Base-by-base conservation (phyloP, 176 grass and related monocot genomes). In the Carex myosuroides region DNA sequence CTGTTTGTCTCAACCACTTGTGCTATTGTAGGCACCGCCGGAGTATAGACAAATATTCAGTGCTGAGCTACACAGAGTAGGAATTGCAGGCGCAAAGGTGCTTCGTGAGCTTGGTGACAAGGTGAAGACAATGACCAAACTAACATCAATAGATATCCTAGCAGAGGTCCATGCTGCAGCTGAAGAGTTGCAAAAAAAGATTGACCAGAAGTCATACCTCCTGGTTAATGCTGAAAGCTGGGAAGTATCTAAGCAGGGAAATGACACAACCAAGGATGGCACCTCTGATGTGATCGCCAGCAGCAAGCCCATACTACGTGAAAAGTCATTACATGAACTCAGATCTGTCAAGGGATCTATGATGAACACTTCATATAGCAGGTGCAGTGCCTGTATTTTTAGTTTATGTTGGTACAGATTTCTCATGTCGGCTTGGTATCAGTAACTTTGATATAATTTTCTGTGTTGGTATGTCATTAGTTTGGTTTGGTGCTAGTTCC, bases 151-250 rank as follows among this genome's bases (percentile, higher is more conserved):
- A 7, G 86, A 92, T 73, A 87, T 97, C 75, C 95, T 97, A 1
- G 77, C 81, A 29, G 88, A 88, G 82, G 92, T 94, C 54, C 90
- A 90, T 78, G 81, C 85, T 5, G 92, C 95, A 71, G 90, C 90
- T 55, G 90, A 94, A 83, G 74, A 88, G 87, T 72, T 97, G 81
- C 92, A 94, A 66, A 92, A 88, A 84, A 94, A 92, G 88, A 94
- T 94, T 35, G 94, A 97, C 54, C 92, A 85, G 85, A 89, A 87
- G 46, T 97, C 94, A 6, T 90, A 91, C 69, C 89, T 94, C 74
- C 70, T 97, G 76, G 90, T 94, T 13, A 91, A 97, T 63, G 84
- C 87, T 65, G 90, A 97, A 56, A 85, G 82, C 14, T 97, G 92
- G 92, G 81, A 87, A 22, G 46, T 81, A 60, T 80, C 24, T 6